Conservation (phyloP, 1,284 basidiomycete species). For the Moesziomyces sp. region DNA sequence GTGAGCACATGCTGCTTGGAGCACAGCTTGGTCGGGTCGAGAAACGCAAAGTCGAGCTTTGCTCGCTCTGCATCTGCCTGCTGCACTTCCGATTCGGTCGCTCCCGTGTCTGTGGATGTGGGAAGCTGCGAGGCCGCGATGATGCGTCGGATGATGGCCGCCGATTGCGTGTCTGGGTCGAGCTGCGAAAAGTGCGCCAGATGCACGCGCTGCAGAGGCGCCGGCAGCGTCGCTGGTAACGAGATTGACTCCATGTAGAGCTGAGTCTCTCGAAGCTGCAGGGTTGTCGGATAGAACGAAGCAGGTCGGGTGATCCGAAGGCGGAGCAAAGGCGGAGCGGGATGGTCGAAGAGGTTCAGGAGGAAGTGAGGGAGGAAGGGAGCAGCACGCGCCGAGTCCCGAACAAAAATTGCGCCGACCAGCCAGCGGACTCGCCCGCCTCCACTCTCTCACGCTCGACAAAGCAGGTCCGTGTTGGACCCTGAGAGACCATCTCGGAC, state of each 20-base stretch:
- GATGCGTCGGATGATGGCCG: conserved; percentile 40
- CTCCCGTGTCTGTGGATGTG: not conserved
- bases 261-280: not conserved
- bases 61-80: conserved; percentile 26
- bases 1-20: conserved; percentile 38
- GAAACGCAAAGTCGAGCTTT: conserved; percentile 46
- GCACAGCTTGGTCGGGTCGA: conserved; percentile 46
- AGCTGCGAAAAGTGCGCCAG: conserved; percentile 46
- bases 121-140: conserved; percentile 43
- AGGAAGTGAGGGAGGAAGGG: too few relatives aligned
- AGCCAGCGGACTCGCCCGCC: too few relatives aligned
- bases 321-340: not conserved
- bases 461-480: too few relatives aligned
- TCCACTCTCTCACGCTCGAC: too few relatives aligned
- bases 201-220: conserved; percentile 29
- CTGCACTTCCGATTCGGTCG: conserved; percentile 10
- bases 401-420: not conserved
- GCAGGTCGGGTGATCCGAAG: not conserved
- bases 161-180: conserved; percentile 26
- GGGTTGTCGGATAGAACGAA: not conserved
- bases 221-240: conserved; percentile 23
- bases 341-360: not conserved
- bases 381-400: not conserved
- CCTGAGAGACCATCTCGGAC: too few relatives aligned
- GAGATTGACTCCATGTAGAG: conserved; percentile 32